phyloP scores from a whole-genome alignment of 768 basidiomycete genomes.

The Russula olivacea region DNA sequence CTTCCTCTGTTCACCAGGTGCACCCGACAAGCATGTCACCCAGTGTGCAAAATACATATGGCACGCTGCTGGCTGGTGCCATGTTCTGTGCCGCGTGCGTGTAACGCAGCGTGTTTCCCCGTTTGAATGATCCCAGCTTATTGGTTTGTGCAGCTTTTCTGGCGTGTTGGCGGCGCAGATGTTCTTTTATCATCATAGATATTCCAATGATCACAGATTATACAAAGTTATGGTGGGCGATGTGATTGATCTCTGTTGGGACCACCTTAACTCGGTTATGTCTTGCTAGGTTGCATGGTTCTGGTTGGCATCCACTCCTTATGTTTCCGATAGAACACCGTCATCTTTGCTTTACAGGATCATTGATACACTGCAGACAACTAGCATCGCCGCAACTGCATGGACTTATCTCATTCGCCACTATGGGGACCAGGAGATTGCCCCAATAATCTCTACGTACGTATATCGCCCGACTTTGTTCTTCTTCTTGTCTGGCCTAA shows the following conservation, averaged over 20 bases:
- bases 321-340: neutral
- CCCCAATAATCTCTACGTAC: neutral
- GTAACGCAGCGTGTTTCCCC: too few relatives aligned
- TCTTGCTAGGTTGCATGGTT: conserved; percentile 1
- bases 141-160: neutral
- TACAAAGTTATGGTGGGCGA: conserved; percentile 2
- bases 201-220: conserved; percentile 2
- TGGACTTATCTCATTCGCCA: neutral
- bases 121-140: neutral
- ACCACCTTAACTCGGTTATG: neutral
- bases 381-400: neutral
- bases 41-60: neutral
- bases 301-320: neutral
- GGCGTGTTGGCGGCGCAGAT: conserved; percentile 5
- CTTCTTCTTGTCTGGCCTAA: neutral
- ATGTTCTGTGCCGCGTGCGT: conserved; percentile 3
- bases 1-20: neutral
- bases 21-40: neutral
- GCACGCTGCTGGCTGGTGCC: neutral
- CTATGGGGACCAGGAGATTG: neutral
- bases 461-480: neutral
- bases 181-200: conserved; percentile 2
- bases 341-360: neutral
- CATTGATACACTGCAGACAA: conserved; percentile 3
- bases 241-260: neutral